phyloP scores from a whole-genome alignment of 1,284 basidiomycete genomes.

The Laetiporus sulphureus region DNA sequence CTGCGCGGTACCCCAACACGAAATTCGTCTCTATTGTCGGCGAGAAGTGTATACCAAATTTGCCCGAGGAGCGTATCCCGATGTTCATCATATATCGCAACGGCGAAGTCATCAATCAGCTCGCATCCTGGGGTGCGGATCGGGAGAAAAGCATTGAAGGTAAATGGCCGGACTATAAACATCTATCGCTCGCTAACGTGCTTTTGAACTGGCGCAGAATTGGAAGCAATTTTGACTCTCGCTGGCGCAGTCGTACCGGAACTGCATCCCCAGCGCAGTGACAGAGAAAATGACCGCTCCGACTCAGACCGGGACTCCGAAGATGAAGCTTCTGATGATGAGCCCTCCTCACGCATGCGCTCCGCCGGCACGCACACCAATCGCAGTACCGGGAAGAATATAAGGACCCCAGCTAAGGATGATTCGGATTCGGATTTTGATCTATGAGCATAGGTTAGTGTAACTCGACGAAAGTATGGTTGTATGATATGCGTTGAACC shows the following conservation, averaged over 20 bases:
- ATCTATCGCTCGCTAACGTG: too few species aligned
- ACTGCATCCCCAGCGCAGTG: constrained; percentile 11
- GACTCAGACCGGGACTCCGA: constrained; percentile 34
- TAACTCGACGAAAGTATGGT: too few species aligned
- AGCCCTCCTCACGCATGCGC: constrained; percentile 40
- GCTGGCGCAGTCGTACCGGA: constrained; percentile 54
- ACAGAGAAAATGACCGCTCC: constrained; percentile 24
- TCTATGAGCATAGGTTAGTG: too few species aligned
- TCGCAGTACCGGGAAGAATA: constrained; percentile 44
- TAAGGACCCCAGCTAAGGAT: constrained; percentile 38
- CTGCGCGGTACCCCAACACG: constrained; percentile 79
- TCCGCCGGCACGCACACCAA: constrained; percentile 56
- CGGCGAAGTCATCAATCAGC: constrained; percentile 84
- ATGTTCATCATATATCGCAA: constrained; percentile 91
- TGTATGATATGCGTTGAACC: too few species aligned
- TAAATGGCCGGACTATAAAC: constrained; percentile 32
- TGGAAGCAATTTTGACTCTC: constrained; percentile 60
- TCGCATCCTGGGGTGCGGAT: constrained; percentile 79
- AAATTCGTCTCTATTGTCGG: constrained; percentile 97
- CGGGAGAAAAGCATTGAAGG: constrained; percentile 78
- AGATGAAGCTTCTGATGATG: constrained; percentile 35
- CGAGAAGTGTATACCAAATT: constrained; percentile 92
- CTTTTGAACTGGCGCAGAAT: constrained; percentile 38
- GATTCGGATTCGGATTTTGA: constrained; percentile 71
- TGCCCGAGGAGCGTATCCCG: constrained; percentile 88